Evolutionary conservation across 2,329 filamentous ascomycete genomes (phyloP).

Genomic region (Paecilomyces niveus): DNA sequence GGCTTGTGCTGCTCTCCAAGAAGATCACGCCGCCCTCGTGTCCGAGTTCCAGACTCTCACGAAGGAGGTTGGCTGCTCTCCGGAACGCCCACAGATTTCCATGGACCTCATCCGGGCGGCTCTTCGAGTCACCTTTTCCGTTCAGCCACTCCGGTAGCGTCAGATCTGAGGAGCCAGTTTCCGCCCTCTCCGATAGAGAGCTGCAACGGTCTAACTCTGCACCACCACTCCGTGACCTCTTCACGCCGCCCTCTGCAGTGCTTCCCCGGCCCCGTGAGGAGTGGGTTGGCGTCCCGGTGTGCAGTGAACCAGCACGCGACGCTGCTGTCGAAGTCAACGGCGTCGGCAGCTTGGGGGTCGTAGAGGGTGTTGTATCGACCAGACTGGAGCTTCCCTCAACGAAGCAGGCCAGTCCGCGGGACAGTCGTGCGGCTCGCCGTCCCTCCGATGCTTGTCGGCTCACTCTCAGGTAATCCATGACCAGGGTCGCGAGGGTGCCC

Average conservation of each 20-base stretch:
- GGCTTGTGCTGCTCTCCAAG: slow-evolving; percentile 23
- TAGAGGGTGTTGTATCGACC: slow-evolving; percentile 20
- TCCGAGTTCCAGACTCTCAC: slow-evolving; percentile 40
- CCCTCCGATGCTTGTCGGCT: slow-evolving; percentile 46
- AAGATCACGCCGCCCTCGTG: slow-evolving; percentile 42
- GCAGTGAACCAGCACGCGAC: not conserved
- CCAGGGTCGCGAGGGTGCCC: slow-evolving; percentile 48
- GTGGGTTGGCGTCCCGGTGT: not conserved
- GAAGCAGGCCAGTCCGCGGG: slow-evolving; percentile 50
- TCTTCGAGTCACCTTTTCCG: slow-evolving; percentile 17
- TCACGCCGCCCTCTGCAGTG: slow-evolving; percentile 3
- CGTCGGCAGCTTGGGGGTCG: slow-evolving; percentile 9
- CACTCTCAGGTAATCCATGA: slow-evolving; percentile 56
- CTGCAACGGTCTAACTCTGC: slow-evolving; percentile 13
- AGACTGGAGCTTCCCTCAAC: slow-evolving; percentile 45
- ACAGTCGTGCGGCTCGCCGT: slow-evolving; percentile 46
- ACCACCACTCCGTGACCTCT: slow-evolving; percentile 22
- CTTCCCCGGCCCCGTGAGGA: slow-evolving; percentile 5
- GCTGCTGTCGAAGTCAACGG: not conserved
- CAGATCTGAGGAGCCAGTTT: slow-evolving; percentile 19
- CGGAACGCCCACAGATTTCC: slow-evolving; percentile 38
- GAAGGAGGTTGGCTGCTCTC: slow-evolving; percentile 42
- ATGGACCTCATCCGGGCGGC: slow-evolving; percentile 25
- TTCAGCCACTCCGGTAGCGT: slow-evolving; percentile 26
- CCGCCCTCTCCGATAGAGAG: slow-evolving; percentile 20